phyloP scores from a whole-genome alignment of 768 basidiomycete species.

The Boletus sp. region DNA sequence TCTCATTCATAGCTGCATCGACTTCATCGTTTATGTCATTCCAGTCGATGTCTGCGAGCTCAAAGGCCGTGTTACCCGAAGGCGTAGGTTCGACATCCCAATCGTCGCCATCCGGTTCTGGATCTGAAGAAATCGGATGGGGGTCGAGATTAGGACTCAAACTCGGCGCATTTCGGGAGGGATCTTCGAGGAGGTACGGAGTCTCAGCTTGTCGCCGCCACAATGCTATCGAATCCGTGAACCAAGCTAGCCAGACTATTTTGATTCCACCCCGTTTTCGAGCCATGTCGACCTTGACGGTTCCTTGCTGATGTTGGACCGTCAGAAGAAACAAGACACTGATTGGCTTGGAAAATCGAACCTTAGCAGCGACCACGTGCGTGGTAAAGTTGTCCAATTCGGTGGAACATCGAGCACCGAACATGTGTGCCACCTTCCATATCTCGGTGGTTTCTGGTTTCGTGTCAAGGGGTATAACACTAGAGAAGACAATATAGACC shows the following conservation, averaged over 20 bases:
- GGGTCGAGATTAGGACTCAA: conserved; percentile 45
- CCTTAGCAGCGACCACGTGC: conserved; percentile 91
- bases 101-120: conserved; percentile 66
- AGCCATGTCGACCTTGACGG: conserved; percentile 87
- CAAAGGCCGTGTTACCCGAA: conserved; percentile 36
- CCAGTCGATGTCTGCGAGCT: conserved; percentile 71
- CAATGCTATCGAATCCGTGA: conserved; percentile 83
- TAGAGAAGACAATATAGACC: conserved; percentile 85
- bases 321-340: conserved; percentile 5
- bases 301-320: conserved; percentile 58
- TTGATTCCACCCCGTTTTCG: conserved; percentile 71
- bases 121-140: conserved; percentile 59
- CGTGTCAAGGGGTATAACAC: conserved; percentile 89
- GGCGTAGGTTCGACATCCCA: conserved; percentile 50
- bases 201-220: conserved; percentile 82
- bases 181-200: conserved; percentile 69
- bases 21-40: conserved; percentile 83
- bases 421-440: conserved; percentile 82
- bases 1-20: conserved; percentile 82
- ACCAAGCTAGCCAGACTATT: conserved; percentile 88
- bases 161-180: conserved; percentile 38
- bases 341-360: conserved; percentile 28
- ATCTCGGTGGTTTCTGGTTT: conserved; percentile 76
- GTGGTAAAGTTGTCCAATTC: conserved; percentile 68
- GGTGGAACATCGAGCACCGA: conserved; percentile 79